Percentiles rank a stretch among this genome's conserved stretches.
Evolutionary conservation across 305 asterid species (phyloP).

Genomic region (Andrographis paniculata): DNA sequence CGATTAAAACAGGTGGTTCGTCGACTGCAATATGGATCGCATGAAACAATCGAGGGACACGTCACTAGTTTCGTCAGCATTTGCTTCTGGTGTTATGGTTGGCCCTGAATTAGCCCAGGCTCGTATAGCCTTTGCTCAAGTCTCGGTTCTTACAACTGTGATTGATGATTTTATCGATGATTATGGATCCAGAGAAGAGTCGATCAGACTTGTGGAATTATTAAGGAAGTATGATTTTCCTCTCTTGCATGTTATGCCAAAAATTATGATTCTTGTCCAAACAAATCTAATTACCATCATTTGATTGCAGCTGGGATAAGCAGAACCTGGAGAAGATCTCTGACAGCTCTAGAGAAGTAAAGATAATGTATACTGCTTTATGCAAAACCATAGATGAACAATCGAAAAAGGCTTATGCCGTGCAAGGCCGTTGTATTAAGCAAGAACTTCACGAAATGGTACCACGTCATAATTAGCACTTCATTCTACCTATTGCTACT

Average conservation of each 20-base stretch:
- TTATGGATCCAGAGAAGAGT: constrained; percentile 19
- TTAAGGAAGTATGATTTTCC: constrained; percentile 15
- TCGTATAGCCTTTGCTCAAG: constrained; percentile 16
- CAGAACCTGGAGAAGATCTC: not conserved
- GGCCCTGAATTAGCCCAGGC: constrained; percentile 17
- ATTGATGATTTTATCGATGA: constrained; percentile 24
- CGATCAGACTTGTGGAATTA: constrained; percentile 15
- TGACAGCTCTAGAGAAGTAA: constrained; percentile 16
- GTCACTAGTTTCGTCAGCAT: constrained; percentile 3
- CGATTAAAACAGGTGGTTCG: constrained; percentile 21
- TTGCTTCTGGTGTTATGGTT: constrained; percentile 13
- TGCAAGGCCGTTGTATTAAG: constrained; percentile 23
- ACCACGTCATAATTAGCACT: too few relatives aligned
- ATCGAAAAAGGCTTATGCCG: constrained; percentile 17
- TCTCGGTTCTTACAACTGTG: constrained; percentile 6
- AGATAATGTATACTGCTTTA: constrained; percentile 12
- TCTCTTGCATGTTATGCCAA: not conserved
- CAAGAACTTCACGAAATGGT: constrained; percentile 14
- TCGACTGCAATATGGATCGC: constrained; percentile 12
- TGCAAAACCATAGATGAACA: constrained; percentile 16
- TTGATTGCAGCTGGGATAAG: constrained; percentile 30
- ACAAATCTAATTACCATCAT: not conserved
- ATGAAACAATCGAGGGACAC: not conserved
- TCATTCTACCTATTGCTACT: too few relatives aligned
- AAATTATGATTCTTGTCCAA: not conserved